These are phyloP conservation scores for Onygena corvina DNA, from an alignment of 2,329 filamentous ascomycete species.

Conservation along the genomic window DNA sequence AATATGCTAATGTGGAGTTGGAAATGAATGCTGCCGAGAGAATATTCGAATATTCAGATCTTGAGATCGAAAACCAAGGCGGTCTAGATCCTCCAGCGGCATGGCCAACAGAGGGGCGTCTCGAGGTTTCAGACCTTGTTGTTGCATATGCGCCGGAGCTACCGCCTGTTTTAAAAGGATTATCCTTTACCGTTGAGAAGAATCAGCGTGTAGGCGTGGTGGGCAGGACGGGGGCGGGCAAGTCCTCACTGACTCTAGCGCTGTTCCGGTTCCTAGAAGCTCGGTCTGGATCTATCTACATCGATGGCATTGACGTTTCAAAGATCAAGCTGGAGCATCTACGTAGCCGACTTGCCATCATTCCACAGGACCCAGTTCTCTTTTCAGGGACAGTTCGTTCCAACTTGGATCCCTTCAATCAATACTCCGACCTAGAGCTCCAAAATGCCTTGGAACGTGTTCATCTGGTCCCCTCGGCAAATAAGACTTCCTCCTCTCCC, in stretches of 20 bases:
- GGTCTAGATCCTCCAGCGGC: constrained; percentile 52
- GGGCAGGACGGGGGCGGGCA: constrained; percentile 65
- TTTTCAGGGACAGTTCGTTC: constrained; percentile 67
- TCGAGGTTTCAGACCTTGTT: constrained; percentile 62
- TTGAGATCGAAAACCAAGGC: constrained; percentile 54
- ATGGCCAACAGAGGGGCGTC: constrained; percentile 62
- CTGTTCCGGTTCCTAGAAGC: constrained; percentile 68
- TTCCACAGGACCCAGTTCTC: constrained; percentile 70
- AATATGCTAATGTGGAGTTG: constrained; percentile 59
- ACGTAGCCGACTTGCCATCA: constrained; percentile 64
- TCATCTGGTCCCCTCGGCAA: constrained; percentile 46
- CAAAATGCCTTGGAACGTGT: constrained; percentile 58
- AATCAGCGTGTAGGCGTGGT: constrained; percentile 65
- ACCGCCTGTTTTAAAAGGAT: constrained; percentile 55
- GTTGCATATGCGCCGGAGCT: constrained; percentile 61
- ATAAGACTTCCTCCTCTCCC: constrained; percentile 13
- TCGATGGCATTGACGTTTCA: constrained; percentile 65
- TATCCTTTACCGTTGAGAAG: constrained; percentile 53
- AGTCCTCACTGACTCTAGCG: constrained; percentile 62
- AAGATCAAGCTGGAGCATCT: constrained; percentile 58
- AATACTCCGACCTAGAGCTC: constrained; percentile 57
- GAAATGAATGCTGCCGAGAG: constrained; percentile 70
- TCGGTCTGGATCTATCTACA: constrained; percentile 50
- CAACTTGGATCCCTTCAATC: constrained; percentile 65
- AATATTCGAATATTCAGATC: constrained; percentile 60